Conservation (phyloP, 441 rosid species). For the Erodium texanum region DNA sequence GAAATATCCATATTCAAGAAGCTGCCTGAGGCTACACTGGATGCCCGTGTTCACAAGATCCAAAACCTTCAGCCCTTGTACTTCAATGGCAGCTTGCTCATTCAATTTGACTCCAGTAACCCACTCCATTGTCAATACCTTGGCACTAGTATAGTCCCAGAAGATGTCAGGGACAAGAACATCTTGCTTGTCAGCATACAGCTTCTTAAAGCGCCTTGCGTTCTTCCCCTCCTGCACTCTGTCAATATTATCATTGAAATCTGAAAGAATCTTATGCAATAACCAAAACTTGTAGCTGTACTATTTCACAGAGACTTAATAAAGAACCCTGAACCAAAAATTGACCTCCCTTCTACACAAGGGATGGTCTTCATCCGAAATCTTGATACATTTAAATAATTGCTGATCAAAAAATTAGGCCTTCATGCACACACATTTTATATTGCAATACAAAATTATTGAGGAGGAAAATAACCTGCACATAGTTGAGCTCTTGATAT, state of each 20-base stretch:
- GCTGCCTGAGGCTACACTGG: constrained; percentile 86
- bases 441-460: not conserved
- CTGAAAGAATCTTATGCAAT: constrained; percentile 23
- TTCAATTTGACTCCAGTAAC: constrained; percentile 83
- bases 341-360: too few species aligned
- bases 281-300: not conserved
- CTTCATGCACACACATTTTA: not conserved
- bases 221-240: constrained; percentile 96
- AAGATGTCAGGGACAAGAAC: constrained; percentile 85
- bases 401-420: not conserved
- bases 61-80: constrained; percentile 77
- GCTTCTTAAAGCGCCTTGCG: constrained; percentile 74
- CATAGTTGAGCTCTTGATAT: constrained; percentile 88
- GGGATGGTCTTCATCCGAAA: too few species aligned
- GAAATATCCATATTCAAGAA: constrained; percentile 87
- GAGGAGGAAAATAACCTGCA: constrained; percentile 44
- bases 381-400: too few species aligned
- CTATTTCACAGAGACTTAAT: not conserved
- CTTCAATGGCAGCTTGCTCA: constrained; percentile 73
- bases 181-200: constrained; percentile 84
- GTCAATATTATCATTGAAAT: constrained; percentile 41
- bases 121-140: constrained; percentile 97
- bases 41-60: constrained; percentile 90
- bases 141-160: constrained; percentile 84
- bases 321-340: too few species aligned